Conservation (phyloP, 768 basidiomycete species). For the Agaricus blazei region DNA sequence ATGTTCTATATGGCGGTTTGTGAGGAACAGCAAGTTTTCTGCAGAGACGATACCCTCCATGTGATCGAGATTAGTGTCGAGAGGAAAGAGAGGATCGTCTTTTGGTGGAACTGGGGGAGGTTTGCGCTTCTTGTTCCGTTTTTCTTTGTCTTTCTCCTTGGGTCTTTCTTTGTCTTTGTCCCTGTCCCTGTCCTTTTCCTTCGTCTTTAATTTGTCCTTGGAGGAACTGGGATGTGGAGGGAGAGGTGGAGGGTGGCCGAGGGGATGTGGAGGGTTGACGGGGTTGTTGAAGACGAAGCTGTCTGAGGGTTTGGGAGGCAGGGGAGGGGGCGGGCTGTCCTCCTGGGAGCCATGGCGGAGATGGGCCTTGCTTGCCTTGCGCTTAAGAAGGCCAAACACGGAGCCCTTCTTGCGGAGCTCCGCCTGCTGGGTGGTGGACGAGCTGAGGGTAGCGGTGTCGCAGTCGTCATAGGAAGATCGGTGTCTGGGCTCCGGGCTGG, state of each 20-base stretch:
- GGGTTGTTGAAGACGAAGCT: neutral
- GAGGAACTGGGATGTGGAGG: neutral
- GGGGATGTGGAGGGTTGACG: slow-evolving; percentile 6
- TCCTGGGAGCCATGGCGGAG: slow-evolving; percentile 9
- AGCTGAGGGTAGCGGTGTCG: slow-evolving; percentile 5
- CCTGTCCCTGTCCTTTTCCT: no score
- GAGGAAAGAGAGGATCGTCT: slow-evolving; percentile 29
- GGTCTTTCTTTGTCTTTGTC: neutral
- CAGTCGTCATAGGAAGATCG: slow-evolving; percentile 12
- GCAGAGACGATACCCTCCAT: slow-evolving; percentile 75
- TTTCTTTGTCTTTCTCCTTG: slow-evolving; percentile 7
- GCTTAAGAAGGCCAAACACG: slow-evolving; percentile 10
- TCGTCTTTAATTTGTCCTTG: no score
- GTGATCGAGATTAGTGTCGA: slow-evolving; percentile 65
- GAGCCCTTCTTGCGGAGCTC: slow-evolving; percentile 13
- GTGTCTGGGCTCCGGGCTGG: slow-evolving; percentile 13
- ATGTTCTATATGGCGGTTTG: slow-evolving; percentile 18
- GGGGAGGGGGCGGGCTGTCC: neutral
- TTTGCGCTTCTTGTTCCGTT: slow-evolving; percentile 8
- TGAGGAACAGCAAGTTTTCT: slow-evolving; percentile 32
- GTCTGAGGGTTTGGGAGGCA: neutral
- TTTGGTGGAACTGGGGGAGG: neutral
- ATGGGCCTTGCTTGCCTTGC: slow-evolving; percentile 10
- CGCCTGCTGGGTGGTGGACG: slow-evolving; percentile 4
- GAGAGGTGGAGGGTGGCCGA: neutral